Percentiles rank a stretch among this genome's conserved stretches.
These are phyloP conservation scores for Cordyceps javanica DNA, from an alignment of 2,329 filamentous ascomycete species.

Conservation along the genomic window DNA sequence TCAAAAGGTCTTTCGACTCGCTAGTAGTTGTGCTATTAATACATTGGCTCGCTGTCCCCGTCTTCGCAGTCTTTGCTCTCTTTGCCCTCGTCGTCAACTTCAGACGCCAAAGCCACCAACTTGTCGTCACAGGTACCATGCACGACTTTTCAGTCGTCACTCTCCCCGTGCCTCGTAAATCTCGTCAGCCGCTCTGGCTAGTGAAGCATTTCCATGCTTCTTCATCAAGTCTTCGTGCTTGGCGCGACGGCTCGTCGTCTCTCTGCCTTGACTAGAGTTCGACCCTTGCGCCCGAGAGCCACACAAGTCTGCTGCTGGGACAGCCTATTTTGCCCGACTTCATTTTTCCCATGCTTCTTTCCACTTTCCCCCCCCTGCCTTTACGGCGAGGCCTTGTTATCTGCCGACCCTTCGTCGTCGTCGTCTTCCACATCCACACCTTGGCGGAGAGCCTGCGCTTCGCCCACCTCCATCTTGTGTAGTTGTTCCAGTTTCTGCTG, in stretches of 20 bases:
- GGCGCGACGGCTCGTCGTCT: neutral
- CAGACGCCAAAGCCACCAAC: neutral
- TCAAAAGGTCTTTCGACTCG: neutral
- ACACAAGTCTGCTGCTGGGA: neutral
- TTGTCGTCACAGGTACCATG: neutral
- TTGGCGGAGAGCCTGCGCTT: conserved; percentile 45
- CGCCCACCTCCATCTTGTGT: conserved; percentile 54
- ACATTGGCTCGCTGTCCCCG: neutral
- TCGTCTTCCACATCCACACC: conserved; percentile 33
- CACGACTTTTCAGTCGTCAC: neutral
- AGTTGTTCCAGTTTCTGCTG: conserved; percentile 46
- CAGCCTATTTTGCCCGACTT: neutral
- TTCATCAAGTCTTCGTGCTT: neutral
- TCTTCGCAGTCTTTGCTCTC: neutral
- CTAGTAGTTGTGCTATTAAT: neutral
- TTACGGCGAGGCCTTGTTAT: neutral
- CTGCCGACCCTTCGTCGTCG: conserved; percentile 23
- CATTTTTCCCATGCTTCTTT: neutral
- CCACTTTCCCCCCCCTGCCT: neutral
- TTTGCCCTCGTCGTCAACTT: neutral
- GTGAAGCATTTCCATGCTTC: neutral
- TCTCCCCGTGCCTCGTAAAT: neutral
- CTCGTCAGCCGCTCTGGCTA: no score
- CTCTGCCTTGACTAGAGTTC: neutral
- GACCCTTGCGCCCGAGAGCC: neutral